phyloP scores from a whole-genome alignment of 2,329 filamentous ascomycete genomes.

The Fusarium coffeatum region DNA sequence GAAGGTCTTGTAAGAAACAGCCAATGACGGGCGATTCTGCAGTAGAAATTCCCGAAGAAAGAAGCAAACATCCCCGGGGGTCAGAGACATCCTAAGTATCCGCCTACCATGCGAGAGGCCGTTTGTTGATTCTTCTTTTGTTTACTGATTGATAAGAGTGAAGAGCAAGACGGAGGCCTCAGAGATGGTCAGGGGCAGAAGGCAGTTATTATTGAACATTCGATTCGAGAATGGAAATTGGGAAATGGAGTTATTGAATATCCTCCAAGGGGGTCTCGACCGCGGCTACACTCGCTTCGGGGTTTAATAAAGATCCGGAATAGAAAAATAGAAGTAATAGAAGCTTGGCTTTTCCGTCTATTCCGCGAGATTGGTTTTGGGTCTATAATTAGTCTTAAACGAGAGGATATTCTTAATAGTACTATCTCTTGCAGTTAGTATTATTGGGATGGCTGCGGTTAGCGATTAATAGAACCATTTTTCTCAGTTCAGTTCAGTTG shows the following conservation, averaged over 20 bases:
- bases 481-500: neutral
- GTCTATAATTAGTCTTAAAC: conserved; percentile 5
- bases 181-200: neutral
- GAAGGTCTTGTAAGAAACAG: neutral
- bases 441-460: conserved; percentile 1
- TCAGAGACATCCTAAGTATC: neutral
- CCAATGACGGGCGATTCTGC: neutral
- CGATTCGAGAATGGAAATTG: conserved; percentile 19
- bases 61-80: neutral
- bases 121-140: too few relatives aligned
- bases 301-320: neutral
- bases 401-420: neutral
- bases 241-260: conserved; percentile 12
- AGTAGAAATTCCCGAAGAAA: neutral
- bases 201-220: neutral
- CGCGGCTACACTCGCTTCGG: conserved; percentile 1
- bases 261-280: conserved; percentile 19
- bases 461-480: conserved; percentile 6
- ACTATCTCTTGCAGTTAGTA: neutral
- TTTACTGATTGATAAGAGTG: neutral
- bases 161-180: neutral
- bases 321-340: neutral
- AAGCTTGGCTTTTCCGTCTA: neutral
- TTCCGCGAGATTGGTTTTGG: conserved; percentile 1
- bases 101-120: neutral